Evolutionary conservation across 2,329 filamentous ascomycete genomes (phyloP).

Genomic region (Magnaporthiopsis rhizophila): DNA sequence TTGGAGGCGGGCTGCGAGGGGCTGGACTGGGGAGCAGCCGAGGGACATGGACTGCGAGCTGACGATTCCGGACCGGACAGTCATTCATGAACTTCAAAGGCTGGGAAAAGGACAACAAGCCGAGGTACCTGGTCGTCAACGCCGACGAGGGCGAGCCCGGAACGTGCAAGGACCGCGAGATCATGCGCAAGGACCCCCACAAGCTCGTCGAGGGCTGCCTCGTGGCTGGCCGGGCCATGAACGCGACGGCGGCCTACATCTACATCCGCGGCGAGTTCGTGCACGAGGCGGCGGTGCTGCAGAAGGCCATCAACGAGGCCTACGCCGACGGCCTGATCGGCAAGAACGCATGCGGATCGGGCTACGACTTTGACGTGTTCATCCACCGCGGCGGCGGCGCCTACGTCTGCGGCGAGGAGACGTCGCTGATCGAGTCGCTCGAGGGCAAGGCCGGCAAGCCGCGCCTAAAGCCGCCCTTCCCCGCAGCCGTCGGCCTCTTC

Average conservation of each 20-base stretch:
- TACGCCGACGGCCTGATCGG: slow-evolving; percentile 92
- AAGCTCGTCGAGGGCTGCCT: slow-evolving; percentile 97
- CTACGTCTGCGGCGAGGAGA: slow-evolving; percentile 98
- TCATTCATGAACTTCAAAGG: slow-evolving; percentile 99
- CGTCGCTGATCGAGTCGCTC: slow-evolving; percentile 92
- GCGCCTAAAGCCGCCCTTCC: slow-evolving; percentile 96
- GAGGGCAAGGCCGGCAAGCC: slow-evolving; percentile 99
- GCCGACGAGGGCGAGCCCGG: slow-evolving; percentile 98
- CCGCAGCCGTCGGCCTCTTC: slow-evolving; percentile 92
- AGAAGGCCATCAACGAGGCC: slow-evolving; percentile 94
- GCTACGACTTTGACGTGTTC: slow-evolving; percentile 97
- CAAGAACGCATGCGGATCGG: slow-evolving; percentile 94
- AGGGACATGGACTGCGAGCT: background rate
- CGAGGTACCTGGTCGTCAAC: slow-evolving; percentile 94
- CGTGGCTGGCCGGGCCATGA: slow-evolving; percentile 95
- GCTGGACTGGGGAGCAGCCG: no score
- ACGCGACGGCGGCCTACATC: slow-evolving; percentile 96
- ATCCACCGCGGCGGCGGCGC: slow-evolving; percentile 95
- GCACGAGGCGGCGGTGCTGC: slow-evolving; percentile 86
- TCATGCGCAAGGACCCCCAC: slow-evolving; percentile 99
- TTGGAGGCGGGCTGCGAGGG: slow-evolving; percentile 18
- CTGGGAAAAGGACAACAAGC: slow-evolving; percentile 96
- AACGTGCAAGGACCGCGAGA: slow-evolving; percentile 98
- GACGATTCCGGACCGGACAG: slow-evolving; percentile 34
- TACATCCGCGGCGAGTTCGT: slow-evolving; percentile 99